Evolutionary conservation across 192 early-diverging fungal genomes (phyloP), one percentile per base, ranked within the genome.

Genomic region (Backusella luteola): DNA sequence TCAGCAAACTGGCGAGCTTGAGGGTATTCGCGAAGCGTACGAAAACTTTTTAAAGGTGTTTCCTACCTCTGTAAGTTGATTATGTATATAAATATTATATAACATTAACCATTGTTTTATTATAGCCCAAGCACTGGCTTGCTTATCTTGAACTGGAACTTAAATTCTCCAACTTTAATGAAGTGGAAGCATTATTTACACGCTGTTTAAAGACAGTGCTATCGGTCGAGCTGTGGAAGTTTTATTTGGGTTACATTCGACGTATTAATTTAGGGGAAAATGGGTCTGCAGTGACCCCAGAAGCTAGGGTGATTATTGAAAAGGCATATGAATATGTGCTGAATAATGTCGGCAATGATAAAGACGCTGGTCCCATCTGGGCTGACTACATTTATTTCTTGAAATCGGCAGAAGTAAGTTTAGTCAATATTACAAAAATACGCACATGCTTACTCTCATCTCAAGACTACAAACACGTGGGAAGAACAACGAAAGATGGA

Each of bases 401-500:
- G 67, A 52, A 52, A 23, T 66, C 26, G 5, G 26, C n/a, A 38
- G 19, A 21, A 17, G 68, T 56, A 56, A 56, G 53, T 67, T 14
- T 3, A 7, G 35, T 49, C 6, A n/a, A n/a, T 1, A 49, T 46
- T 42, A 44, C 14, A 32, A 32, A 32, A 32, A 32, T 3, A 32
- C 4, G 12, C 12, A 56, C 12, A 26, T n/a, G 23, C 38, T 39
- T 23, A 6, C 12, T 52, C 1, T 38, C 26, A 1, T 74, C n/a
- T 42, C 17, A 38, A 66, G 90, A 86, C 90, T 14, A 73, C 66
- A 66, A 88, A 89, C 39, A 89, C 89, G 26, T 96, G 92, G 87
- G 96, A 98, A 84, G 94, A 98, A 73, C 95, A 96, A 79, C 91
- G 93, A 77, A 96, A 94, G 77, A 93, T 93, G 90, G 94, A 95